Evolutionary conservation across 257 asterid species (phyloP), one percentile per base, ranked within the genome.

Genomic region (Verbena officinalis): DNA sequence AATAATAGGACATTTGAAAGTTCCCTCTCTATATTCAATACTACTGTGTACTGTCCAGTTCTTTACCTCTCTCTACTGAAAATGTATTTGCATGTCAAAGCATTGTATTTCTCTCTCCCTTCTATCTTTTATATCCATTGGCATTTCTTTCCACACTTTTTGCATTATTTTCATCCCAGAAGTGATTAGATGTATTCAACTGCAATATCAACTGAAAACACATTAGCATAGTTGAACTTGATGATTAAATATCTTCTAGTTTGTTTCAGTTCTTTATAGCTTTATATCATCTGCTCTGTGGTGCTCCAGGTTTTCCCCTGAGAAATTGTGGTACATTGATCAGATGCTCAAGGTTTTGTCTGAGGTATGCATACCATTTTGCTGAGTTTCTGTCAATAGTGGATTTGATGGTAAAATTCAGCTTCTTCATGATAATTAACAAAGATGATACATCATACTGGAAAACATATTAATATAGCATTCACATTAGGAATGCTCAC

Each of bases 281-380:
- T 72, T 75, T 76, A 61, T 76, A 23, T 77, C 62, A 55, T 72
- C 68, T 58, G 33, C 62, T 61, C 34, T 81, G 62, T 74, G 74
- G 62, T 87, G 78, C 73, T 73, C 58, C 77, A 91, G 98, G 90
- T 88, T 83, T 69, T 88, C 95, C 42, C 94, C 95, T 0, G 96
- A 91, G 77, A 91, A 88, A 78, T 71, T 84, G 50, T 91, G 98
- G 98, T 88, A 91, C 81, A 84, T 91, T 55, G 94, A 88, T 86
- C 94, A 91, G 77, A 86, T 88, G 95, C 88, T 88, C 71, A 91
- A 86, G 87, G 96, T 91, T 74, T 86, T 91, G 39, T 75, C 90
- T 51, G 90, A 86, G 98, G 98, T 91, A 83, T 63, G 80, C 30
- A 22, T 62, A 44, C 42, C 51, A 38, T 50, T 46, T 55, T 67